Percentiles rank a stretch among this genome's conserved stretches.
Evolutionary conservation across 139 green algal species (phyloP).

Genomic region (Nannochloris sp.): DNA sequence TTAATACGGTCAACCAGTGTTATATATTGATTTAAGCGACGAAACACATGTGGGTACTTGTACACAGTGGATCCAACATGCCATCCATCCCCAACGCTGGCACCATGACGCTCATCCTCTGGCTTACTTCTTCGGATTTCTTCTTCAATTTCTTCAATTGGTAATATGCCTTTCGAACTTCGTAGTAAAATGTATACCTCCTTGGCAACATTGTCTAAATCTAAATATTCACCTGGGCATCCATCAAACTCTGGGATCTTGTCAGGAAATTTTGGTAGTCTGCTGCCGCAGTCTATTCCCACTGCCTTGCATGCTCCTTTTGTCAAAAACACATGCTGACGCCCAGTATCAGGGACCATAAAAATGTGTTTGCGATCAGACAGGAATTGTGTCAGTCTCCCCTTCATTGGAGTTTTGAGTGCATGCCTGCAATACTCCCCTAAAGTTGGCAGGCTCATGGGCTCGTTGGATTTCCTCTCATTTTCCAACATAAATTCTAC

Average conservation of each 20-base stretch:
- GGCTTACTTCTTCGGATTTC: neutral
- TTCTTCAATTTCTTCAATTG: neutral
- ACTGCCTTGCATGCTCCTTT: too few species aligned
- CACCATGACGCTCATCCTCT: neutral
- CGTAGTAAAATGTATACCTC: too few species aligned
- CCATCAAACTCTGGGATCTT: too few species aligned
- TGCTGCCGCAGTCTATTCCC: too few species aligned
- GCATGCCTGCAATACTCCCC: neutral
- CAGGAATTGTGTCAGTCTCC: neutral
- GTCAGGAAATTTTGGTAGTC: too few species aligned
- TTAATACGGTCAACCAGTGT: neutral
- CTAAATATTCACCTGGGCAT: too few species aligned
- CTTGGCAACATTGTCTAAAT: too few species aligned
- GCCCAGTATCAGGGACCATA: neutral
- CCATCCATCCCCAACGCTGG: neutral
- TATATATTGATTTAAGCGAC: neutral
- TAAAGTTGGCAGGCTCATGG: neutral
- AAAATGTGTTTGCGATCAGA: neutral
- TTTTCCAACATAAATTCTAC: neutral
- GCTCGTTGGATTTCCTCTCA: neutral
- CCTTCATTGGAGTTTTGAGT: neutral
- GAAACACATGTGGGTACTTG: constrained; percentile 3
- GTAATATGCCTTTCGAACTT: neutral
- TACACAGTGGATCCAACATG: neutral
- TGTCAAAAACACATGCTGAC: neutral